A percentile compares a stretch with the other conserved stretches of the same genome.
Conservation (phyloP, 108 stramenopile species). For the Skeletonema tropicum region DNA sequence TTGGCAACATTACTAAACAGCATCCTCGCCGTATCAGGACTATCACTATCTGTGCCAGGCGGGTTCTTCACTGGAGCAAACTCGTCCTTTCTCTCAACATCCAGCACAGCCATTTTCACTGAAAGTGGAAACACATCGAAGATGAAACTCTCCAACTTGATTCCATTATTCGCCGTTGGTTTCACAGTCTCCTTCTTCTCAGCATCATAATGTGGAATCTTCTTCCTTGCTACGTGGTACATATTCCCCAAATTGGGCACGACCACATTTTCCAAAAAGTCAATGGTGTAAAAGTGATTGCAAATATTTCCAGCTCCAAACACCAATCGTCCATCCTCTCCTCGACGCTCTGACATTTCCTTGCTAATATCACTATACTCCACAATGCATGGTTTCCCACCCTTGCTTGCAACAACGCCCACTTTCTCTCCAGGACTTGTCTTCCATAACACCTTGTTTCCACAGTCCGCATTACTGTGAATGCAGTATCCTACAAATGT, state of each 20-base stretch:
- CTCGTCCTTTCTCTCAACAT: slow-evolving; percentile 90
- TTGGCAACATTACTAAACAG: slow-evolving; percentile 74
- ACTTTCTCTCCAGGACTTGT: slow-evolving; percentile 89
- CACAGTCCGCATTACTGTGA: slow-evolving; percentile 81
- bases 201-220: slow-evolving; percentile 90
- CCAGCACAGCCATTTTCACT: slow-evolving; percentile 85
- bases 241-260: slow-evolving; percentile 79
- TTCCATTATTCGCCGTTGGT: slow-evolving; percentile 84
- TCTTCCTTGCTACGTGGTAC: slow-evolving; percentile 97
- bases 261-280: slow-evolving; percentile 83
- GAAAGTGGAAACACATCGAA: slow-evolving; percentile 97
- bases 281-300: slow-evolving; percentile 95
- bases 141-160: slow-evolving; percentile 98
- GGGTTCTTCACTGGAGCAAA: slow-evolving; percentile 99
- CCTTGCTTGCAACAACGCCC: slow-evolving; percentile 84
- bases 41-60: slow-evolving; percentile 69
- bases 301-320: slow-evolving; percentile 99
- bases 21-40: slow-evolving; percentile 82
- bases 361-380: slow-evolving; percentile 92
- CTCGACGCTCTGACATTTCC: slow-evolving; percentile 72
- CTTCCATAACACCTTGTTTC: slow-evolving; percentile 96
- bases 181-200: slow-evolving; percentile 62
- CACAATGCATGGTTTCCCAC: slow-evolving; percentile 85
- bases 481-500: slow-evolving; percentile 95
- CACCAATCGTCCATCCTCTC: slow-evolving; percentile 65